phyloP scores from a whole-genome alignment of 805 yeast species.

The Huiozyma sinensis region DNA sequence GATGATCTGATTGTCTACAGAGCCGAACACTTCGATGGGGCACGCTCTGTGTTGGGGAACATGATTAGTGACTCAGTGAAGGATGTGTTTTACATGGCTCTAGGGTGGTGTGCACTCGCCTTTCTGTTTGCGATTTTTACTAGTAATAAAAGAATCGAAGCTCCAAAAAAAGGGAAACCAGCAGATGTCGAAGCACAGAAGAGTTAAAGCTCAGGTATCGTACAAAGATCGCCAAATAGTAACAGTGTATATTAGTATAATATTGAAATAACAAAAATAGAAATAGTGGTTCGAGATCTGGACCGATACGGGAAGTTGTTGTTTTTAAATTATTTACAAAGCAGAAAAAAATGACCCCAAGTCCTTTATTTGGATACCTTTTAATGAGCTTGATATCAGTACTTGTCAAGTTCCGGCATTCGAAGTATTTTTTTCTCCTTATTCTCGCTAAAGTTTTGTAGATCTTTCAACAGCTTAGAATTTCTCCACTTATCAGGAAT shows the following conservation, averaged over 20 bases:
- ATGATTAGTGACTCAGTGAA: conserved; percentile 10
- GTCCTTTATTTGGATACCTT: too few species aligned
- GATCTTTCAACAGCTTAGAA: conserved; percentile 46
- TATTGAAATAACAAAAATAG: too few species aligned
- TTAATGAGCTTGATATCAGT: conserved; percentile 2
- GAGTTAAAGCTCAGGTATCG: too few species aligned
- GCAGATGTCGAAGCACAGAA: background rate
- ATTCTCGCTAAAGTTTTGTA: conserved; percentile 69
- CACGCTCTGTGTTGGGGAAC: conserved; percentile 8
- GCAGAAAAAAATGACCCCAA: too few species aligned
- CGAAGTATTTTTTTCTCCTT: conserved; percentile 61
- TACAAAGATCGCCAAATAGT: too few species aligned
- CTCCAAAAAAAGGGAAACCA: background rate
- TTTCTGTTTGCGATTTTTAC: conserved; percentile 11
- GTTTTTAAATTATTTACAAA: too few species aligned
- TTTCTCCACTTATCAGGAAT: conserved; percentile 80
- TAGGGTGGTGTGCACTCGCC: conserved; percentile 11
- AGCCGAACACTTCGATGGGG: conserved; percentile 12
- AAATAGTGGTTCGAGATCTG: too few species aligned
- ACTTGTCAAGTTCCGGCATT: conserved; percentile 61
- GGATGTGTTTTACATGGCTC: conserved; percentile 16
- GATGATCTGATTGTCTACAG: conserved; percentile 15
- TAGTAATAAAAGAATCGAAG: conserved; percentile 11
- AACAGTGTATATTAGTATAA: too few species aligned
- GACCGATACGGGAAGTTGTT: too few species aligned